Conservation (phyloP, 306 rosid species). For the Spatholobus suberectus region DNA sequence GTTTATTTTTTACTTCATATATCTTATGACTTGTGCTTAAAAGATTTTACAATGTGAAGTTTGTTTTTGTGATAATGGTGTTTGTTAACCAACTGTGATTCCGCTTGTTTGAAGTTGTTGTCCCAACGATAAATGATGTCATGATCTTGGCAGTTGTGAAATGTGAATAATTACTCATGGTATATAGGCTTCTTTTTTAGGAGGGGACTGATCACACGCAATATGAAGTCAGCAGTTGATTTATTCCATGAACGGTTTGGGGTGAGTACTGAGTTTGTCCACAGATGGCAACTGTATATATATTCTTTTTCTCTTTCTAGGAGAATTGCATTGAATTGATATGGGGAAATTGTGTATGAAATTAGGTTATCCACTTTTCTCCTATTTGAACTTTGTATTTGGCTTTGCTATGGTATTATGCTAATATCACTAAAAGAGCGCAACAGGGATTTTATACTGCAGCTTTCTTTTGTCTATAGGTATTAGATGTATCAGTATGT, state of each 20-base stretch:
- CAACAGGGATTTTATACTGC: conserved; percentile 9
- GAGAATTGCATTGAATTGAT: not conserved
- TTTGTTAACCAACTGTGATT: not conserved
- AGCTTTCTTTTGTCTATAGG: conserved; percentile 15
- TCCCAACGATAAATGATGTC: not conserved
- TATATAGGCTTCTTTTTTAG: conserved; percentile 41
- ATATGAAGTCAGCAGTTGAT: conserved; percentile 74
- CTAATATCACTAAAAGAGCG: not conserved
- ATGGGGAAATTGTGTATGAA: conserved; percentile 14
- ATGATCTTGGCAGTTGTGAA: not conserved
- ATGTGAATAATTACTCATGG: conserved; percentile 10
- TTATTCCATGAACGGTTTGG: conserved; percentile 83
- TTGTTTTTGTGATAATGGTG: not conserved
- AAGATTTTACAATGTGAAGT: not conserved
- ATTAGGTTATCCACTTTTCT: not conserved
- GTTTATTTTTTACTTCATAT: not conserved
- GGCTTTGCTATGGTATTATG: not conserved
- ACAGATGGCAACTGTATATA: conserved; percentile 13
- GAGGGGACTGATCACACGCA: conserved; percentile 94
- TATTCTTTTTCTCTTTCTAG: not conserved
- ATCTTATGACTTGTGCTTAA: not conserved
- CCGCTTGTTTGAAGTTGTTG: not conserved
- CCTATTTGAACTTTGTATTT: not conserved
- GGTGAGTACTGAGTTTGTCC: conserved; percentile 66
- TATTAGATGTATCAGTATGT: not conserved